Evolutionary conservation across 352 stramenopile genomes (phyloP), one percentile per base, ranked within the genome.

Genomic region (Phytophthora pini): DNA sequence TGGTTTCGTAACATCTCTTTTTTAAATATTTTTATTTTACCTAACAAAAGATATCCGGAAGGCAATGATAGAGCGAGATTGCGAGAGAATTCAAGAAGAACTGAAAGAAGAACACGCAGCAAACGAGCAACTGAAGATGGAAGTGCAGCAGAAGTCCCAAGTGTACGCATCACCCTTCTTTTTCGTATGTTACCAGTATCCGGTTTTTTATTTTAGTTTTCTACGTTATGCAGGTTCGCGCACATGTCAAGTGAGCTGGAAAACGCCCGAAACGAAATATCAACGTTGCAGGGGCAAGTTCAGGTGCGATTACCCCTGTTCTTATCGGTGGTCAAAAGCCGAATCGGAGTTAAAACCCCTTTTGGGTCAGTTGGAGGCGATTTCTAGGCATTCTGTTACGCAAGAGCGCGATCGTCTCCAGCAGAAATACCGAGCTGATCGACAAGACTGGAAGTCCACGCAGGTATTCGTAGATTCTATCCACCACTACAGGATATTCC

Each of bases 361-460:
- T 13, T 20, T 53, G 34, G 5, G 12, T 24, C 40, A 90, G 78
- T 61, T 88, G 32, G 80, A 91, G 48, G 34, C 63, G n/a, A 68
- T 88, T 46, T 72, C 76, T 2, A 74, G 72, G 27, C 72, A 87
- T 27, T 77, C 80, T 5, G 24, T 83, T 3, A 57, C 48, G 1
- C 61, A 87, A 53, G 78, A 91, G 31, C 74, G 74, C 15, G 78
- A 87, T 44, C 65, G 73, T 4, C 48, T 79, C 0, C 74, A 80
- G 12, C 54, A 76, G n/a, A 65, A 85, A 10, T 72, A 77, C 36
- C 43, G 45, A 20, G 54, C 65, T 1, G 74, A 83, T 27, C 71
- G 68, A n/a, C 61, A 85, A 49, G 68, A 83, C 12, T 87, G 76
- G 80, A 78, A 82, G 32, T 56, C 65, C 4, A 70, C 64, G 2